Evolutionary conservation across 805 yeast species (phyloP), one percentile per base, ranked within the genome.

Genomic region (Yamadazyma nakazawae): DNA sequence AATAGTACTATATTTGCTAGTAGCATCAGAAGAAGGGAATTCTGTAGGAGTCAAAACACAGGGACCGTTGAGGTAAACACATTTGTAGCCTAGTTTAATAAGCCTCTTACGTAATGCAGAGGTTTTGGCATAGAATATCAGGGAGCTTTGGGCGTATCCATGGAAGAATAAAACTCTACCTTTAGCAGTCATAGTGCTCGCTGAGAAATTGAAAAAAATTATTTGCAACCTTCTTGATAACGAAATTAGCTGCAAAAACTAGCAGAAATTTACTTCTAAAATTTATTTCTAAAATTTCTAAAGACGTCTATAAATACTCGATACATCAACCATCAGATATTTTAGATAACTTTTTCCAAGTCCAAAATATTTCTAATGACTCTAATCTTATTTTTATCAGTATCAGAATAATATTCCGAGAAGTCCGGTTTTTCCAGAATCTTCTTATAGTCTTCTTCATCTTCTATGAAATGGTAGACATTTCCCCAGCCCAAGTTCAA

Each of bases 61-160:
- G 1, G 98, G 97, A 1, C 86, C 98, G 55, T 88, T 87, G 39
- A 91, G 69, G 63, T 85, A 92, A 18, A 82, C 79, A 34, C 88
- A 74, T 57, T 85, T 88, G 55, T 83, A 80, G 40, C 88, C 82
- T 30, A 79, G 72, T 46, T 79, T 74, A 58, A 79, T 76, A 49
- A 94, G 68, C 37, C 82, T 77, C 58, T 94, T 92, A 52, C 98
- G 76, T 24, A 92, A 75, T 2, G 96, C 97, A 1, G 96, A 83
- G 0, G 97, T 84, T 64, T 94, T 92, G 55, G 85, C 88, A 45
- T 95, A 85, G 67, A 92, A 92, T 12, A 84, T 75, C 36, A 84
- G 76, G 6, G 92, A 92, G 51, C 83, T 85, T 72, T 92, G 96
- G 13, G 91, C 81, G 64, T 83, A 90, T 0, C 99, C 98, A 54